Base-by-base conservation (phyloP, 768 basidiomycete genomes). In the Leucosporidium creatinivorum region DNA sequence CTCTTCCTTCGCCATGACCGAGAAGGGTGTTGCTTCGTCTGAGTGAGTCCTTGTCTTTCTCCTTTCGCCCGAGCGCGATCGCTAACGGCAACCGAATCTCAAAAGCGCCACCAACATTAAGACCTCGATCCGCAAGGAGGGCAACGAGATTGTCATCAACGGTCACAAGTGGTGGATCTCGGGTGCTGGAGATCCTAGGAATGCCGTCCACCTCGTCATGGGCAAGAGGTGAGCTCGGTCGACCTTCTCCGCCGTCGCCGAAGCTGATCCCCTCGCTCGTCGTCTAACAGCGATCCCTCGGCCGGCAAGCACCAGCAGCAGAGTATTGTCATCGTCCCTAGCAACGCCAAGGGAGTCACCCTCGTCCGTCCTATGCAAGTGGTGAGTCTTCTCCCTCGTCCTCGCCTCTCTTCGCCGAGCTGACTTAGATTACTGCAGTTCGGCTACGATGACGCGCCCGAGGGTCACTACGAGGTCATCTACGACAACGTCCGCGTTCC, bases 101-200 rank as follows among this genome's bases (percentile, higher is more conserved):
- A 93, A 91, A 28, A 93, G 96, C 79, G 96, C 96, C 9, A 94
- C 87, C 61, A 99, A 99, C 77, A 91, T 94, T 74, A 86, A 85
- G 59, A 94, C 91, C 1, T 89, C 89, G 31, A 89, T 94, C 70
- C 82, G 84, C 6, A 84, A 85, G 69, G 89, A 92, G 75, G 90
- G 91, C 47, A 81, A 89, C 74, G 87, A 92, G 69, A 90, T 98
- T 69, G 87, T 94, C 70, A 86, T 99, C 68, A 93, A 89, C 74
- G 96, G 93, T 0, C 91, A 93, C 79, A 99, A 99, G 84, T 98
- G 94, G 93, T 98, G 90, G 89, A 98, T 98, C 77, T 93, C 91
- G 33, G 93, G 93, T 59, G 94, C 93, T 10, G 93, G 93, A 23
- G 93, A 98, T 78, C 92, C 92, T 55, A 83, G 93, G 68, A 89